A percentile compares a stretch with the other conserved stretches of the same genome.
Conservation (phyloP, 768 basidiomycete species). For the Terana coerulea region DNA sequence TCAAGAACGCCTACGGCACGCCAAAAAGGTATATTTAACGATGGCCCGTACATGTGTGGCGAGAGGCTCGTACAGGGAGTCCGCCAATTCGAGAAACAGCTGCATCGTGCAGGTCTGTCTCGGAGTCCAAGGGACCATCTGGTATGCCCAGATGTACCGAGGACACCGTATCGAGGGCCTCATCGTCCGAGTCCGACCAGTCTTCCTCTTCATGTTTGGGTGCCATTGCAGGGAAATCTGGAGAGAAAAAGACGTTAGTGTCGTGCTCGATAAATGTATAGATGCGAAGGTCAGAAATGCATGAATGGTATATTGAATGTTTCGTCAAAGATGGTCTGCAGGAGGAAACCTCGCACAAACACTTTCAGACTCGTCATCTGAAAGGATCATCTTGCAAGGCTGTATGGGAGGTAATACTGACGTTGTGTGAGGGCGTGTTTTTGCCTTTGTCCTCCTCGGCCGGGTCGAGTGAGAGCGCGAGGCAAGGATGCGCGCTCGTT, state of each 20-base stretch:
- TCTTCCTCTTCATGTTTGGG: constrained; percentile 47
- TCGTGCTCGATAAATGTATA: constrained; percentile 13
- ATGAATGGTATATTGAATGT: constrained; percentile 81
- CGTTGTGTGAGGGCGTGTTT: background rate
- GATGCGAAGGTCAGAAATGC: constrained; percentile 66
- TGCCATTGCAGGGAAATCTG: constrained; percentile 32
- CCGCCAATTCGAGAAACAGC: constrained; percentile 90
- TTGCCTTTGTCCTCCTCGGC: background rate
- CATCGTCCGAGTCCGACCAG: constrained; percentile 82
- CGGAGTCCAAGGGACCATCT: constrained; percentile 61
- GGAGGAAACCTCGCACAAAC: constrained; percentile 57
- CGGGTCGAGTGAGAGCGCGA: background rate
- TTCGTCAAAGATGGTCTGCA: constrained; percentile 56
- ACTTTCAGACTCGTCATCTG: constrained; percentile 85
- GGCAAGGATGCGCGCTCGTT: background rate
- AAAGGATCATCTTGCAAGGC: constrained; percentile 41
- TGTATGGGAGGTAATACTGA: constrained; percentile 3
- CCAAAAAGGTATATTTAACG: constrained; percentile 35
- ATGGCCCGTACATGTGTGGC: constrained; percentile 41
- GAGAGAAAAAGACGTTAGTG: constrained; percentile 13
- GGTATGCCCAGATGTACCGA: constrained; percentile 77
- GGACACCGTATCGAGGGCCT: constrained; percentile 64
- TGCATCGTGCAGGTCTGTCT: constrained; percentile 63
- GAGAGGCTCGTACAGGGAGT: constrained; percentile 74
- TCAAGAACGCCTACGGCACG: constrained; percentile 62